A percentile compares a stretch with the other conserved stretches of the same genome.
phyloP scores from a whole-genome alignment of 2,329 filamentous ascomycete species.

The Trichoderma sp. region DNA sequence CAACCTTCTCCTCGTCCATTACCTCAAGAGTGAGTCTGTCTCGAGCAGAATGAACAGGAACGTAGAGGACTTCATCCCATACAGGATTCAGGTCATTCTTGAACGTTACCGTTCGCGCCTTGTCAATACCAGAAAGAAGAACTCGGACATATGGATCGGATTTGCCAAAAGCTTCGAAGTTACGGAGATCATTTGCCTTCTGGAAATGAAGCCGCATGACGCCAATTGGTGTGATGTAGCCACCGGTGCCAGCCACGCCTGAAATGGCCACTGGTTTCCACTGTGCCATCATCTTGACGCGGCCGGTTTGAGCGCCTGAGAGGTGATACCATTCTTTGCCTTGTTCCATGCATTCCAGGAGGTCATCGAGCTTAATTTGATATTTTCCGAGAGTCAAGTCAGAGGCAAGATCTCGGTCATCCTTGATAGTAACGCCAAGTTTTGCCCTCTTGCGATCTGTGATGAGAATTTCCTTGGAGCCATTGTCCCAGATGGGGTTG shows the following conservation, averaged over 20 bases:
- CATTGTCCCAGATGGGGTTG: conserved; percentile 93
- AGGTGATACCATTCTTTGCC: conserved; percentile 97
- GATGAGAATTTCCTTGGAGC: conserved; percentile 89
- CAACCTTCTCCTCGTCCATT: conserved; percentile 93
- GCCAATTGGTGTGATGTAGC: conserved; percentile 90
- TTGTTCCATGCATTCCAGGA: conserved; percentile 86
- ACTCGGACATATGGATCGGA: conserved; percentile 93
- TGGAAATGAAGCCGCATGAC: conserved; percentile 94
- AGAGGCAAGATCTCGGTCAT: conserved; percentile 79
- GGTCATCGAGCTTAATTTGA: conserved; percentile 91
- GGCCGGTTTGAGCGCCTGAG: conserved; percentile 74
- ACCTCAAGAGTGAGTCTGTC: conserved; percentile 88
- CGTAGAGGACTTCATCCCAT: conserved; percentile 93
- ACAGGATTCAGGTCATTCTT: conserved; percentile 93
- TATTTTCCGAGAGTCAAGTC: conserved; percentile 89
- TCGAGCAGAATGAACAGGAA: conserved; percentile 80
- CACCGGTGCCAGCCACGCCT: conserved; percentile 76
- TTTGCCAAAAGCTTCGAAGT: conserved; percentile 93
- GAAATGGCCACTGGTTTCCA: conserved; percentile 94
- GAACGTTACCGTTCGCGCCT: conserved; percentile 90
- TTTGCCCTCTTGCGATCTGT: conserved; percentile 89
- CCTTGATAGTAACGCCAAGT: conserved; percentile 89
- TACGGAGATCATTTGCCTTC: conserved; percentile 77
- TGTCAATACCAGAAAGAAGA: conserved; percentile 84
- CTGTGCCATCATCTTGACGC: conserved; percentile 84